Evolutionary conservation across 345 rosid species (phyloP).

Genomic region (Microthlaspi erraticum): DNA sequence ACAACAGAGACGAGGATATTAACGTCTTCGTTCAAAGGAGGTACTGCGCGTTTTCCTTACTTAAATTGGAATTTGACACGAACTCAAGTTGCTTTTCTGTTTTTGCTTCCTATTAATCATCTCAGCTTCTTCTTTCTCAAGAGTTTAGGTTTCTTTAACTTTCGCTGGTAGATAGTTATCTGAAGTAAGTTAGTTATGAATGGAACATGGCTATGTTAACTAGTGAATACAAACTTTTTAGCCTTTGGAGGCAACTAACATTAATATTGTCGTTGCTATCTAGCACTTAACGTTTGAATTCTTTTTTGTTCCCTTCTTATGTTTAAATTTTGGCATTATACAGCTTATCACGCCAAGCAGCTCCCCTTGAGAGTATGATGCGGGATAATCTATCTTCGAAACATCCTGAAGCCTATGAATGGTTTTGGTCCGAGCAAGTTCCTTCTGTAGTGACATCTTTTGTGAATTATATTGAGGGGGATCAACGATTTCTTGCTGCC

Average conservation of each 20-base stretch:
- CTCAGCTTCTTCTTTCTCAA: background rate
- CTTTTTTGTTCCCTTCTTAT: background rate
- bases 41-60: slow-evolving; percentile 46
- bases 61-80: slow-evolving; percentile 33
- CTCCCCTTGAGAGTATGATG: slow-evolving; percentile 81
- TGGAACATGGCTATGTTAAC: slow-evolving; percentile 18
- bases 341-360: slow-evolving; percentile 76
- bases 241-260: slow-evolving; percentile 9
- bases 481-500: slow-evolving; percentile 64
- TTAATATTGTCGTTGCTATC: slow-evolving; percentile 18
- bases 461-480: slow-evolving; percentile 74
- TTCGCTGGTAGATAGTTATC: background rate
- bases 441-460: slow-evolving; percentile 69
- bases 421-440: slow-evolving; percentile 86
- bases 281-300: slow-evolving; percentile 1
- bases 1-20: slow-evolving; percentile 75
- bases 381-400: slow-evolving; percentile 76
- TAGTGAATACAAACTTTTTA: slow-evolving; percentile 16
- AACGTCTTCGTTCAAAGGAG: slow-evolving; percentile 83
- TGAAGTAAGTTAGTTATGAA: slow-evolving; percentile 21
- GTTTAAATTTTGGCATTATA: slow-evolving; percentile 32
- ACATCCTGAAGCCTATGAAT: slow-evolving; percentile 72
- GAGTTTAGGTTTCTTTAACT: background rate
- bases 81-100: slow-evolving; percentile 20
- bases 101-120: slow-evolving; percentile 1